These are phyloP conservation scores for Micractinium conductrix DNA, from an alignment of 139 green algal species.

Conservation along the genomic window DNA sequence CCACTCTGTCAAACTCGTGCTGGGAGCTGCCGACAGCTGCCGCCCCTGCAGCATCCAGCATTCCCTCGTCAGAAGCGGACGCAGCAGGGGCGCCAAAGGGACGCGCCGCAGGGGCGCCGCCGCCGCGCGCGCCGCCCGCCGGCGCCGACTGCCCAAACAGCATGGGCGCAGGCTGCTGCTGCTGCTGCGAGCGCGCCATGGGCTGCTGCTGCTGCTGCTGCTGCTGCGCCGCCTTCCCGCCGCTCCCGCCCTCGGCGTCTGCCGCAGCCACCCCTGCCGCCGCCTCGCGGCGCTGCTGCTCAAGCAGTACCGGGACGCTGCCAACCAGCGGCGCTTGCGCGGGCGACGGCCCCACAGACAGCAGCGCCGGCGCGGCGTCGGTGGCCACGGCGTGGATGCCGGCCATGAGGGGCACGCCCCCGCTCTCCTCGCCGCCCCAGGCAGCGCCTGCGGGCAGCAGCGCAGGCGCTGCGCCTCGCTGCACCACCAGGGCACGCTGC, in stretches of 20 bases:
- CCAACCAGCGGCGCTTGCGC: conserved; percentile 31
- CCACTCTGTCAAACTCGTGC: conserved; percentile 21
- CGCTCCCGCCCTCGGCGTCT: not conserved
- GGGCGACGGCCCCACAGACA: not conserved
- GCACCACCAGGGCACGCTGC: conserved; percentile 33
- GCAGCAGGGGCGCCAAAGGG: not conserved
- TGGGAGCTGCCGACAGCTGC: not conserved
- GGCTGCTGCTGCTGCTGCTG: no score
- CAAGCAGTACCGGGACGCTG: conserved; percentile 14
- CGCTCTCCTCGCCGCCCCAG: not conserved
- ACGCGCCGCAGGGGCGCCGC: not conserved
- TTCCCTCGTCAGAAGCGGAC: not conserved
- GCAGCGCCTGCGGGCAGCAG: not conserved
- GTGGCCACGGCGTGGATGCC: not conserved
- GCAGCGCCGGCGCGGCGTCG: conserved; percentile 12
- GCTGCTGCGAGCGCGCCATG: not conserved
- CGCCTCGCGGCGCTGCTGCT: not conserved
- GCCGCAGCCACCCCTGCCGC: not conserved
- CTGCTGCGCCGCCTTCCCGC: not conserved
- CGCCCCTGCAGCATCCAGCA: not conserved
- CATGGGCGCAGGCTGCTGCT: not conserved
- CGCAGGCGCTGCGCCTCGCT: not conserved
- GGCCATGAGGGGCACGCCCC: not conserved
- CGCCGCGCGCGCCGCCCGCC: not conserved
- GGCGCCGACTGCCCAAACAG: not conserved